Percentiles rank a stretch among this genome's conserved stretches.
Evolutionary conservation across 768 basidiomycete species (phyloP).

Genomic region (Pisolithus marmoratus): DNA sequence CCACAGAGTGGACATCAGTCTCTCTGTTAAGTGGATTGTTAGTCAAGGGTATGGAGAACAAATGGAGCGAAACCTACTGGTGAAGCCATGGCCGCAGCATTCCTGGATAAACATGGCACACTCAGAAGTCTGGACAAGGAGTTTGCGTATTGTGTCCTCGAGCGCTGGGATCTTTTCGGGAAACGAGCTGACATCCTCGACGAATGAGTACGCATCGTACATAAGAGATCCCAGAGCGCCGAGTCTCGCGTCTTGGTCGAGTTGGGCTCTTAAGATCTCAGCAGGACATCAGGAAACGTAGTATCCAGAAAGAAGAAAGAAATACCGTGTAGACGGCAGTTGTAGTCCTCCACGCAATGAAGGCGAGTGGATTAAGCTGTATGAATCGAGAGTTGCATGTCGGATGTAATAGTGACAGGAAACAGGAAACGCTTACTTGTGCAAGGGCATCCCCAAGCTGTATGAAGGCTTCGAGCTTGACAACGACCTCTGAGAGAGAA

Average conservation of each 20-base stretch:
- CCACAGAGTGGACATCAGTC: conserved; percentile 13
- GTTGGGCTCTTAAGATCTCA: conserved; percentile 26
- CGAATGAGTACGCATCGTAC: conserved; percentile 27
- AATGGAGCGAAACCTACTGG: conserved; percentile 13
- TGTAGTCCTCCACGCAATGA: conserved; percentile 23
- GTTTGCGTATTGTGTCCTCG: conserved; percentile 19
- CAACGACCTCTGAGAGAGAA: conserved; percentile 18
- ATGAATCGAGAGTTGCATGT: neutral
- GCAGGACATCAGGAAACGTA: conserved; percentile 2
- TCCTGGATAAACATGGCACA: conserved; percentile 33
- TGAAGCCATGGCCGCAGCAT: conserved; percentile 30
- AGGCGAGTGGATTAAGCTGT: conserved; percentile 22
- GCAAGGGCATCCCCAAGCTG: conserved; percentile 14
- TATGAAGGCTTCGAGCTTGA: conserved; percentile 22
- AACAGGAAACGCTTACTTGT: conserved; percentile 8
- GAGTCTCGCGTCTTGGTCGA: conserved; percentile 20
- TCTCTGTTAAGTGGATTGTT: conserved; percentile 6
- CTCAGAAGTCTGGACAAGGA: conserved; percentile 31
- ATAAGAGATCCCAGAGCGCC: conserved; percentile 24
- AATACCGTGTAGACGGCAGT: conserved; percentile 24
- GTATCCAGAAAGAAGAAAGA: neutral
- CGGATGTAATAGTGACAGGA: neutral
- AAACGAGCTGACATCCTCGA: conserved; percentile 23
- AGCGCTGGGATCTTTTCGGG: conserved; percentile 23
- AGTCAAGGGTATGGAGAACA: conserved; percentile 4